A percentile compares a stretch with the other conserved stretches of the same genome.
Conservation (phyloP, 805 yeast species). For the Cyberlindnera amylophila region DNA sequence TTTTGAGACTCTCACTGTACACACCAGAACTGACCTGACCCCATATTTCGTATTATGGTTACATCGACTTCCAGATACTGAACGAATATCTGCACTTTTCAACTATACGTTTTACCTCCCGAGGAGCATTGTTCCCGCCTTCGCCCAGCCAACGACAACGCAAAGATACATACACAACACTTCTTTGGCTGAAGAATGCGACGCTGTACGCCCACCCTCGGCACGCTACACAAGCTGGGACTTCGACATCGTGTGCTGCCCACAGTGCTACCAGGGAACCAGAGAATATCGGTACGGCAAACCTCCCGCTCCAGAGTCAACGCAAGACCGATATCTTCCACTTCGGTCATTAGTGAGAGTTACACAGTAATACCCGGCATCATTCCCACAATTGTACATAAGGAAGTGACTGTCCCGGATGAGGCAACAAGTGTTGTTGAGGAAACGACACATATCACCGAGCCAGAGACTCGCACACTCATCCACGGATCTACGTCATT, state of each 20-base stretch:
- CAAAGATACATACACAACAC: neutral
- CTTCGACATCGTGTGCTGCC: conserved; percentile 1
- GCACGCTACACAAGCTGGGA: neutral
- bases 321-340: conserved; percentile 8
- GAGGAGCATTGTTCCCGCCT: neutral
- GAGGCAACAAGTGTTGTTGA: neutral
- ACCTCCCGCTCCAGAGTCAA: conserved; percentile 7
- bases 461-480: neutral
- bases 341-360: conserved; percentile 5
- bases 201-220: conserved; percentile 2
- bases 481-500: neutral
- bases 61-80: too few species aligned
- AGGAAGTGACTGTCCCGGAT: neutral
- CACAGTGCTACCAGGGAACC: conserved; percentile 1
- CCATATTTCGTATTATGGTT: too few species aligned
- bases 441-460: neutral
- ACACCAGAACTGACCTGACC: too few species aligned
- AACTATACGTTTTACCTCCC: too few species aligned
- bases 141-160: neutral
- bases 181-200: conserved; percentile 5
- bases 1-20: too few species aligned
- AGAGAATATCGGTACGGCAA: conserved; percentile 9
- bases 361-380: conserved; percentile 3
- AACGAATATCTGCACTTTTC: too few species aligned
- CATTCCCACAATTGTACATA: conserved; percentile 5